Base-by-base conservation (phyloP, 805 yeast species). In the Candida maris region DNA sequence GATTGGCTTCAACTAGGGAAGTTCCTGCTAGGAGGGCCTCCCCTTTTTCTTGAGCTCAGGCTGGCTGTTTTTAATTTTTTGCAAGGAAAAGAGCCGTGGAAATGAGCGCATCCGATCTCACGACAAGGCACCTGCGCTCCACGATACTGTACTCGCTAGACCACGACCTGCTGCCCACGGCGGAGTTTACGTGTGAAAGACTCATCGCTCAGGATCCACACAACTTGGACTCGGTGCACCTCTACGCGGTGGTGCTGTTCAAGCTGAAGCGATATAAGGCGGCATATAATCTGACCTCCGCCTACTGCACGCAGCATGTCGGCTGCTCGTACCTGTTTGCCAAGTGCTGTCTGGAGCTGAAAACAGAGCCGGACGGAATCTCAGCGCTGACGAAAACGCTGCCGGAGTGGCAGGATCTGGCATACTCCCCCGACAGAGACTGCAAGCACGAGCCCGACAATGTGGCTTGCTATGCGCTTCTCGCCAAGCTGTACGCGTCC, bases 131-230 rank as follows among this genome's bases (percentile, higher is more conserved):
- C 41, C 70, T 80, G 30, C 67, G 83, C 37, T 71, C 81, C 8
- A 62, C 73, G 2, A 69, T 83, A n/a, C 64, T 85, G 56, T 83
- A 85, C 51, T 73, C 82, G 9, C 59, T 87, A 26, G 95, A 86
- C 49, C 74, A 75, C 41, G 87, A 79, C 52, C 70, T 84, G 42
- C 63, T 74, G 30, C 62, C 68, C 10, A 83, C 89, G 19, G 97
- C 97, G 2, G 88, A 81, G 52, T 86, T 93, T 61, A 80, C 91
- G 4, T 77, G 88, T 13, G 97, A 93, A 57, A 68, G 95, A 45
- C 65, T 87, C 16, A 61, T 83, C 22, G 86, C 95, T 2, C 73
- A 76, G 34, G 70, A 70, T 31, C 66, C 68, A n/a, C 58, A 68
- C 25, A 72, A 76, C 43, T 57, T 72, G 5, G 85, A 81, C 36